A percentile compares a stretch with the other conserved stretches of the same genome.
These are phyloP conservation scores for Ogataea glucozyma DNA, from an alignment of 805 yeast species.

Conservation along the genomic window DNA sequence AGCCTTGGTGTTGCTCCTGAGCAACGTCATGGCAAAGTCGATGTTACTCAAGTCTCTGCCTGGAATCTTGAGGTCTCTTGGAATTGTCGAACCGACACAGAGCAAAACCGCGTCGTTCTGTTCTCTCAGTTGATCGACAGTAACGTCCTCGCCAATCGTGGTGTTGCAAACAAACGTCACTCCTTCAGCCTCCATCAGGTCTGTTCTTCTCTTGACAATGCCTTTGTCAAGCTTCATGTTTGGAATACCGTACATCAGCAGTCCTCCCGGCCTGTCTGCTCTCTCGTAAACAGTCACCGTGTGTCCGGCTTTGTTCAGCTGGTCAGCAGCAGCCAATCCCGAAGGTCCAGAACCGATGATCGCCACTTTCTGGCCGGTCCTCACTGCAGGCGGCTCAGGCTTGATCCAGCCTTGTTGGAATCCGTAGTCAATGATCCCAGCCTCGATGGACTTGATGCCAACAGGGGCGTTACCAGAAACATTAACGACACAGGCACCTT, in stretches of 20 bases:
- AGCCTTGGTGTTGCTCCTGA: conserved; percentile 87
- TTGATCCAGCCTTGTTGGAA: conserved; percentile 96
- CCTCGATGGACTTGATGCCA: conserved; percentile 93
- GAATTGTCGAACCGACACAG: conserved; percentile 94
- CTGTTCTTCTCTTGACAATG: conserved; percentile 90
- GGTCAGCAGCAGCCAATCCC: conserved; percentile 96
- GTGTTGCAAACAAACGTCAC: conserved; percentile 73
- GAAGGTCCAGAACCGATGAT: conserved; percentile 97
- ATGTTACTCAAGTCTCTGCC: conserved; percentile 90
- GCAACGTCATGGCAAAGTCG: conserved; percentile 91
- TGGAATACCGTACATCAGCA: conserved; percentile 98
- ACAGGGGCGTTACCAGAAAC: conserved; percentile 94
- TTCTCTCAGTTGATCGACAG: conserved; percentile 65
- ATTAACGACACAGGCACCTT: conserved; percentile 85
- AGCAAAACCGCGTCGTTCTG: conserved; percentile 80
- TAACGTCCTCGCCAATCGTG: conserved; percentile 81
- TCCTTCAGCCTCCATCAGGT: conserved; percentile 88
- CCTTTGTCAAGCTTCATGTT: conserved; percentile 96
- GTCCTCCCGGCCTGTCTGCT: conserved; percentile 94
- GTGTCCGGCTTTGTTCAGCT: conserved; percentile 95
- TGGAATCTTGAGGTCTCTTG: conserved; percentile 91
- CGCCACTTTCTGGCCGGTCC: conserved; percentile 87
- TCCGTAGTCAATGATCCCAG: conserved; percentile 94
- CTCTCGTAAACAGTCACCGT: conserved; percentile 89
- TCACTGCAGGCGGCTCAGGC: conserved; percentile 72